Evolutionary conservation across 768 basidiomycete genomes (phyloP), one percentile per base, ranked within the genome.

Genomic region (Russula compacta): DNA sequence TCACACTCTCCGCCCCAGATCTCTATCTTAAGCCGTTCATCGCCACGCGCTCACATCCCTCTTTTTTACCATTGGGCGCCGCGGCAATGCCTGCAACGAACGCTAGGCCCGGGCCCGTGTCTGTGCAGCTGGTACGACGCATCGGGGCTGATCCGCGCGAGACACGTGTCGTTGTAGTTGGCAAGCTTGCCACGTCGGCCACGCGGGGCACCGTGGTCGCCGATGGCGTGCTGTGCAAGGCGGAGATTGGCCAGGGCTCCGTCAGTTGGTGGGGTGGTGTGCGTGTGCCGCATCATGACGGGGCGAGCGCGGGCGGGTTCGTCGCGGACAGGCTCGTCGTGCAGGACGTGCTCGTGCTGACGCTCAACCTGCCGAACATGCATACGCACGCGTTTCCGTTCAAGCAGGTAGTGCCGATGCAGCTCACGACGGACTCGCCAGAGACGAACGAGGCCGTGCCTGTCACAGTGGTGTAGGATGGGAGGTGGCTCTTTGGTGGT

Each of bases 231-330:
- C 44, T 64, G 59, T 17, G 38, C 33, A 29, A 38, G 17, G 21
- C 50, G 3, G 59, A 57, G 42, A 17, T 33, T 9, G 59, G 63
- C 39, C 24, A 29, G 39, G 56, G 51, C 10, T 50, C 47, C 21
- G 33, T 64, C 19, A 49, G 63, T 6, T 64, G 63, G 63, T 51
- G 60, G 56, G 64, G 64, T 4, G 60, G 59, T 21, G n/a, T 65
- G 43, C 38, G 42, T 19, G 36, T 61, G 32, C 48, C 43, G 48
- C 56, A 29, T 24, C 56, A 29, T 24, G 64, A 51, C 4, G 40
- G 40, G 3, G 60, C 38, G 43, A 42, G 35, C 4, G n/a, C 56
- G 8, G 61, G 56, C 17, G 60, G 64, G 2, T 62, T 65, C 42
- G 35, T 24, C 1, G 36, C 60, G 10, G 53, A 62, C 19, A 40